Base-by-base conservation (phyloP, 2,329 filamentous ascomycete genomes). In the Aspergillus sp. region DNA sequence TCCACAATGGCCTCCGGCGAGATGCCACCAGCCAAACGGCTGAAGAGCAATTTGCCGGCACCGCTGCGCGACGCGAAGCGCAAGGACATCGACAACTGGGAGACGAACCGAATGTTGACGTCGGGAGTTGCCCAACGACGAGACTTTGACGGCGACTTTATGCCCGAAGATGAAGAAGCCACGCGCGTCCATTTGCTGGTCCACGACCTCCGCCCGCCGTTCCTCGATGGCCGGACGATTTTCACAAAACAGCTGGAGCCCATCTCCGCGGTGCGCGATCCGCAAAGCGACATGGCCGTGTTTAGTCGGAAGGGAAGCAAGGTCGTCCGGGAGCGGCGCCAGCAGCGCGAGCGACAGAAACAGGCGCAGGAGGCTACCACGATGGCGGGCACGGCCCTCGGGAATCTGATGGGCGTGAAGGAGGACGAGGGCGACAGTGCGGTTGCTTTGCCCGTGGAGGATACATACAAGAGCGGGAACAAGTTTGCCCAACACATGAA, bases 171-270 rank as follows among this genome's bases (percentile, higher is more conserved):
- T 58, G 88, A 97, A 45, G 94, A 99, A 67, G 86, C 85, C 20
- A 96, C 88, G 6, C 82, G 95, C 55, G 85, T 97, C 13, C 94
- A 99, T 76, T 76, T 99, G 36, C 78, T 99, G 7, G 89, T 97
- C 1, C 94, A 99, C 71, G 92, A 99, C 65, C 80, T 99, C 34
- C 88, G 90, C 58, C 94, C 94, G 9, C 95, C 94, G 0, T 99
- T 99, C 66, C 76, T 99, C 45, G 93, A 99, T 73, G 94, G 94
- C 20, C 86, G 91, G 63, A 97, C 88, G 17, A 88, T 99, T 52
- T 99, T 99, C 70, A 99, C 94, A 3, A 97, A 97, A 72, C 95
- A 99, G 71, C 72, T 97, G 19, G 94, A 99, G 54, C 95, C 94
- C 0, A 89, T 99, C 1, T 91, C 93, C 0, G 95, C 94, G 0